phyloP scores from a whole-genome alignment of 306 rosid species.

The Elaeagnus macrophylla region DNA sequence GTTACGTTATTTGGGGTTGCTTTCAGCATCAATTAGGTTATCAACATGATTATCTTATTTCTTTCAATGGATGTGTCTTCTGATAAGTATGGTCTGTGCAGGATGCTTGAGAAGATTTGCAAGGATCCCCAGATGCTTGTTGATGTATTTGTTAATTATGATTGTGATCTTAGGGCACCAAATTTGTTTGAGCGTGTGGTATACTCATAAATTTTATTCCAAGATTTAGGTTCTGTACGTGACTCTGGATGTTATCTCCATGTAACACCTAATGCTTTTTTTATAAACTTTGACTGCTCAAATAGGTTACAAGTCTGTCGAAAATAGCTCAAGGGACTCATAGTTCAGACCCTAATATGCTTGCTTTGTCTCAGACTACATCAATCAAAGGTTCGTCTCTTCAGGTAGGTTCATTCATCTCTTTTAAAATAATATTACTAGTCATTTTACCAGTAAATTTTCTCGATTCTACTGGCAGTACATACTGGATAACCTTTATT shows the following conservation, averaged over 20 bases:
- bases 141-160: conserved; percentile 96
- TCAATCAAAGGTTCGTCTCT: conserved; percentile 88
- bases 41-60: neutral
- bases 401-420: conserved; percentile 53
- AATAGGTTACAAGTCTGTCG: conserved; percentile 82
- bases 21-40: conserved; percentile 7
- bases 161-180: conserved; percentile 99
- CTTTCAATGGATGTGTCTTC: conserved; percentile 16
- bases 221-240: conserved; percentile 9
- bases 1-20: conserved; percentile 4
- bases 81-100: conserved; percentile 33
- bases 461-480: conserved; percentile 4
- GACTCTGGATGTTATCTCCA: neutral
- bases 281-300: conserved; percentile 22
- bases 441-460: conserved; percentile 8
- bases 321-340: conserved; percentile 84
- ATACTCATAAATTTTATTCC: conserved; percentile 17
- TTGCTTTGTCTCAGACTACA: conserved; percentile 62
- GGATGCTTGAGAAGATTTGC: conserved; percentile 95
- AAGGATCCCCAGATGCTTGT: conserved; percentile 98
- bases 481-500: conserved; percentile 24
- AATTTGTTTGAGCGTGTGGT: conserved; percentile 98
- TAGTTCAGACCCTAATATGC: conserved; percentile 71
- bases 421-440: conserved; percentile 16
- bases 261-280: conserved; percentile 19